These are phyloP conservation scores for Sparassis latifolia DNA, from an alignment of 1,284 basidiomycete species.

Conservation along the genomic window DNA sequence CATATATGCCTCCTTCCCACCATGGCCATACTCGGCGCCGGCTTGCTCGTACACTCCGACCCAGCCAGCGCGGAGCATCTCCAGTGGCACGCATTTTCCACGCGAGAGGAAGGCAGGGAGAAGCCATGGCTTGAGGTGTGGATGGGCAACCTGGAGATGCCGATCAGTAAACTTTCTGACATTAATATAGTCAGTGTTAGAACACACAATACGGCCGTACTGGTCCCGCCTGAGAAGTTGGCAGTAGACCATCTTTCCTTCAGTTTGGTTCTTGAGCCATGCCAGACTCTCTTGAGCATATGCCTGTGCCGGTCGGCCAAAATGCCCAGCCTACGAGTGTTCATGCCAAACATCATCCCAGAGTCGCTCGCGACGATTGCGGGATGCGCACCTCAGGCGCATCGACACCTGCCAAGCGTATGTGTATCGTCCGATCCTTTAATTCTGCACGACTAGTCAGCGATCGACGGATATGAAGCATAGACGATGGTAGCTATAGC, in stretches of 20 bases:
- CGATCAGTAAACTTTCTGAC: neutral
- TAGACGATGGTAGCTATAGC: neutral
- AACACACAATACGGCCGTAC: constrained; percentile 69
- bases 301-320: constrained; percentile 72
- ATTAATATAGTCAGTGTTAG: neutral
- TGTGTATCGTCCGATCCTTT: constrained; percentile 72
- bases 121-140: constrained; percentile 40
- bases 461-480: neutral
- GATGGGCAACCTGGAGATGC: constrained; percentile 57
- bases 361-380: neutral
- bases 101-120: constrained; percentile 42
- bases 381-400: constrained; percentile 71
- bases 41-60: constrained; percentile 70
- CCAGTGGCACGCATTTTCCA: constrained; percentile 56
- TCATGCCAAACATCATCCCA: neutral
- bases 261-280: constrained; percentile 59
- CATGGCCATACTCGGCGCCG: constrained; percentile 73
- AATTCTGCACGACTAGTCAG: constrained; percentile 39
- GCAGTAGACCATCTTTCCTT: constrained; percentile 57
- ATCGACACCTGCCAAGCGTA: constrained; percentile 84
- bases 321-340: constrained; percentile 57
- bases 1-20: constrained; percentile 59
- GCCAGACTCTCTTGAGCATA: constrained; percentile 63
- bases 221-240: constrained; percentile 75
- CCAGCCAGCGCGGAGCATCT: constrained; percentile 77